Evolutionary conservation across 78 protist species (phyloP).

Genomic region (Protostelium mycophagum): DNA sequence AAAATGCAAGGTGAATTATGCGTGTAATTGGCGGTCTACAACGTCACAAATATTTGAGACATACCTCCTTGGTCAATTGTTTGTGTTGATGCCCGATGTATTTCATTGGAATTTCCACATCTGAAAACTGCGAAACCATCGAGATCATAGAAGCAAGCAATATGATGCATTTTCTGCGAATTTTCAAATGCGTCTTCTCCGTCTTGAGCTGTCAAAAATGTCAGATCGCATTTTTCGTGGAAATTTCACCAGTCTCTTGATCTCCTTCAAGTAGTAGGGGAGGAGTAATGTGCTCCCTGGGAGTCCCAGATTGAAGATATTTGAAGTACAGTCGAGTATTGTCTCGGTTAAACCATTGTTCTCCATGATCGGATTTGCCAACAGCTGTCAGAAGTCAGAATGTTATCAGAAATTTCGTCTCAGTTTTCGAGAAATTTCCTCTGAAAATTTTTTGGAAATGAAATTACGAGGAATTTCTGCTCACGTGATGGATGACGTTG

Average conservation of each 20-base stretch:
- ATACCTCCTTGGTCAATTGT: not conserved
- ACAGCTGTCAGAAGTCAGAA: not conserved
- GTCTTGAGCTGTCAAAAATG: not conserved
- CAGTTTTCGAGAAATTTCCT: too few species aligned
- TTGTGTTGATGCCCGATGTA: not conserved
- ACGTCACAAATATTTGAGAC: too few species aligned
- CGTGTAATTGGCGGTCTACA: too few species aligned
- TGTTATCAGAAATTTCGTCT: too few species aligned
- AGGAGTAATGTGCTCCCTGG: slow-evolving; percentile 40
- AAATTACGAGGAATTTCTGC: too few species aligned
- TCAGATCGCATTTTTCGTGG: not conserved
- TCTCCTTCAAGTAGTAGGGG: slow-evolving; percentile 32
- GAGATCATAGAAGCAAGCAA: not conserved
- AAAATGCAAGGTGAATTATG: not conserved
- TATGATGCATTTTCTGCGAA: not conserved
- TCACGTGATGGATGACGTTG: slow-evolving; percentile 11
- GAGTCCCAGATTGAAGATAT: slow-evolving; percentile 26
- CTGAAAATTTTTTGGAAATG: not conserved
- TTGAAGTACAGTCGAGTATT: not conserved
- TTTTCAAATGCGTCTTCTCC: not conserved
- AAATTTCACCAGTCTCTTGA: slow-evolving; percentile 22
- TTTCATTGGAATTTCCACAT: not conserved
- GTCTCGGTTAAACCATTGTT: not conserved
- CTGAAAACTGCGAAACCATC: not conserved
- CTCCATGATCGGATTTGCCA: not conserved